Evolutionary conservation across 1,284 basidiomycete species (phyloP), one percentile per base, ranked within the genome.

Genomic region (Boletus smithii): DNA sequence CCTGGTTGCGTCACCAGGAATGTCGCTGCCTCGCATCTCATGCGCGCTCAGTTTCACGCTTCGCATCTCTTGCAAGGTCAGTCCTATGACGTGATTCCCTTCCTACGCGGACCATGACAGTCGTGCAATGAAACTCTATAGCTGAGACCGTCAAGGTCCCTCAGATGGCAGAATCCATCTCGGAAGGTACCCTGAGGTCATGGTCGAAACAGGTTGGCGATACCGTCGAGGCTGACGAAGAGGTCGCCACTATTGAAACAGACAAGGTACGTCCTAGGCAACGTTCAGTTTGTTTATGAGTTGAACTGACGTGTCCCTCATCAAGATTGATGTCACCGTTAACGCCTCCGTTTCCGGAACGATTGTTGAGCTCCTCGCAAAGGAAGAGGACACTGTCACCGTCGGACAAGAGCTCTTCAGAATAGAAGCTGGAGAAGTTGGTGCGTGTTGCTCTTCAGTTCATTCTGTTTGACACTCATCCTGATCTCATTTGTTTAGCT

Each of bases 111-210:
- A 36, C 23, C 33, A 43, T 63, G 24, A 62, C 48, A n/a, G 29
- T 33, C n/a, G 16, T 11, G 9, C 32, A 20, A 46, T 47, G n/a
- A n/a, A n/a, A n/a, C n/a, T n/a, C n/a, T 49, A 37, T 53, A 88
- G 87, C 81, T 49, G 88, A 95, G 71, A 90, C 88, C 49, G 82
- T 99, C 63, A 95, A 98, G 76, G 95, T 99, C 40, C 95, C 95
- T 22, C 89, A 94, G 71, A 97, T 99, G 95, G 95, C 95, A 45
- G 95, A 99, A 71, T 97, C 94, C 58, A 97, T 99, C 72, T 92
- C 92, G 14, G 95, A 99, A 72, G 95, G 95, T 45, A 99, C 95
- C 5, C 77, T 99, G 53, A 97, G 95, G 73, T 80, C 91, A 53
- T 99, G 94, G 93, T 79, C 80, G 61, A 98, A 98, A 75, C 83